phyloP scores from a whole-genome alignment of 169 alveolate genomes.

The Plasmodium yoelii region DNA sequence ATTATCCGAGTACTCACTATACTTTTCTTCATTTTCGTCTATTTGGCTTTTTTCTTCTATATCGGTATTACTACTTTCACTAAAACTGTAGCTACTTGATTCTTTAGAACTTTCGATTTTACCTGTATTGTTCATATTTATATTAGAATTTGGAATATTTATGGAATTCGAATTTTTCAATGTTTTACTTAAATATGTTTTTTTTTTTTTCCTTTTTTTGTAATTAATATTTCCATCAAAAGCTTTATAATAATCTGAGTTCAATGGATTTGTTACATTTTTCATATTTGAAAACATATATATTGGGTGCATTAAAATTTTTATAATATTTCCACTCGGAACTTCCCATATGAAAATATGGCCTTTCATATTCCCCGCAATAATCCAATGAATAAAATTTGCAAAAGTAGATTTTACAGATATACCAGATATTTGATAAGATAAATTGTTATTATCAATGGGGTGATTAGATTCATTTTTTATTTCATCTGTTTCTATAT shows the following conservation, averaged over 20 bases:
- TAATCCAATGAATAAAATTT: conserved; percentile 76
- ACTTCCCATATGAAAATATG: conserved; percentile 76
- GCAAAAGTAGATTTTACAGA: conserved; percentile 76
- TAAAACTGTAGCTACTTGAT: not conserved
- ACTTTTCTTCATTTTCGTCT: conserved; percentile 11
- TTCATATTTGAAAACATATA: conserved; percentile 30
- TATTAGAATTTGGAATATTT: not conserved
- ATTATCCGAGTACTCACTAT: conserved; percentile 11
- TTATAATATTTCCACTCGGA: conserved; percentile 70
- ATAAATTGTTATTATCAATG: conserved; percentile 15
- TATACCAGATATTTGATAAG: conserved; percentile 72
- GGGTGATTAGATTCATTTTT: not conserved
- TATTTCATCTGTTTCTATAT: not conserved
- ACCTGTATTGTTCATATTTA: not conserved
- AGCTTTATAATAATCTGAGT: not conserved
- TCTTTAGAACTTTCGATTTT: not conserved
- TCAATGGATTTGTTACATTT: not conserved
- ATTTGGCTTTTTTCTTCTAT: not conserved
- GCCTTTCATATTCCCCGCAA: conserved; percentile 75
- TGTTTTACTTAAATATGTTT: not conserved
- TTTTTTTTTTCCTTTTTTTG: conserved; percentile 15
- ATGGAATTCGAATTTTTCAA: not conserved
- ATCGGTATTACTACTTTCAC: not conserved
- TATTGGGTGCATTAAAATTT: conserved; percentile 40
- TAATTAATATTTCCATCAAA: not conserved